phyloP scores from a whole-genome alignment of 2,329 filamentous ascomycete genomes.

The Exophiala calicioides region DNA sequence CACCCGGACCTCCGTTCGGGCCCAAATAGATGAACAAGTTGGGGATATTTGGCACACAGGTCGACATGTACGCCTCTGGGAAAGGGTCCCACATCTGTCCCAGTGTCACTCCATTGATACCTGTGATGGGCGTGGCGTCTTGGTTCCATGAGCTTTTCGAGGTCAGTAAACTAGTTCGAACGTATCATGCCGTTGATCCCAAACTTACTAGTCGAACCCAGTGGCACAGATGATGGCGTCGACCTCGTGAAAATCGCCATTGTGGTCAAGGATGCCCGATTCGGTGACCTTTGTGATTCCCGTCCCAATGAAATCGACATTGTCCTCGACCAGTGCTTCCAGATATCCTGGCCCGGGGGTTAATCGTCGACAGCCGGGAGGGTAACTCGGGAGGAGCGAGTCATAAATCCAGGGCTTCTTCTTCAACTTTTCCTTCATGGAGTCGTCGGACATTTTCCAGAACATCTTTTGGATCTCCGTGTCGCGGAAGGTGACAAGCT shows the following conservation, averaged over 20 bases:
- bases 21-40: slow-evolving; percentile 37
- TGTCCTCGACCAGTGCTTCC: slow-evolving; percentile 61
- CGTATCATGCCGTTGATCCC: too few relatives aligned
- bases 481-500: neutral
- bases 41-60: slow-evolving; percentile 49
- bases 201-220: too few relatives aligned
- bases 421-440: slow-evolving; percentile 18
- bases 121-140: slow-evolving; percentile 30
- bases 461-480: neutral
- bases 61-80: slow-evolving; percentile 47
- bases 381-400: slow-evolving; percentile 16
- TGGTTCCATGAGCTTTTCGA: slow-evolving; percentile 20
- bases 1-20: slow-evolving; percentile 31
- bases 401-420: slow-evolving; percentile 32
- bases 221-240: too few relatives aligned
- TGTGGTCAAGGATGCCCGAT: too few relatives aligned
- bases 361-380: slow-evolving; percentile 9
- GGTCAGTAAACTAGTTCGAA: too few relatives aligned
- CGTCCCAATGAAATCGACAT: too few relatives aligned
- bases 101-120: slow-evolving; percentile 27
- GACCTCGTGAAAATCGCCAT: too few relatives aligned
- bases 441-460: neutral
- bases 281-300: too few relatives aligned
- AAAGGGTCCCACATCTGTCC: slow-evolving; percentile 33
- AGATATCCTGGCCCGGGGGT: slow-evolving; percentile 68